Evolutionary conservation across 306 rosid genomes (phyloP).

Genomic region (Canavalia gladiata): DNA sequence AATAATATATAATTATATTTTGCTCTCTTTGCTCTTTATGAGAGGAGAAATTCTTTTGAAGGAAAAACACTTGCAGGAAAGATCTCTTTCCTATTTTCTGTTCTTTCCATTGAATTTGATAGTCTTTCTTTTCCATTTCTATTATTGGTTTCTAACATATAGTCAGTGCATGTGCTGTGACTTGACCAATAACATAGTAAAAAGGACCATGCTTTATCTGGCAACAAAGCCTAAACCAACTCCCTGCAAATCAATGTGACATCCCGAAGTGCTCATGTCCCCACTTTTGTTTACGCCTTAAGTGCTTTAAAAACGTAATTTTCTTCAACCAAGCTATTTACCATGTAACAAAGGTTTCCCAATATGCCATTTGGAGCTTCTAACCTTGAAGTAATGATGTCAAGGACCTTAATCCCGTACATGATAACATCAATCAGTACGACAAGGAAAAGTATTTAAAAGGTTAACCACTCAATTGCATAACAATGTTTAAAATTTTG

Average conservation of each 20-base stretch:
- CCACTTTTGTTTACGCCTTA: not conserved
- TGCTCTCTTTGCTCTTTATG: no score
- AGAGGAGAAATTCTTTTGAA: no score
- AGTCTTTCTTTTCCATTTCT: no score
- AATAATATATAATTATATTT: no score
- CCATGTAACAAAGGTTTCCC: conserved; percentile 17
- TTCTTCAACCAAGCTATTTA: not conserved
- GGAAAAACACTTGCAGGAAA: no score
- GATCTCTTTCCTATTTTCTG: no score
- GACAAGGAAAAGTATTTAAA: conserved; percentile 81
- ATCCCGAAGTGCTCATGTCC: not conserved
- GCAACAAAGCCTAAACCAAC: conserved; percentile 8
- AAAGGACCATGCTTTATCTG: not conserved
- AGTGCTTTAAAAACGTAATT: not conserved
- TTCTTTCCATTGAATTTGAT: no score
- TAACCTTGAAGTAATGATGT: conserved; percentile 41
- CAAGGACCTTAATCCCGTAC: conserved; percentile 96
- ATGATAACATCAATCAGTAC: conserved; percentile 67
- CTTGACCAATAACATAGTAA: conserved; percentile 12
- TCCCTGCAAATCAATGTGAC: conserved; percentile 13
- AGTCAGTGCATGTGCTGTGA: not conserved
- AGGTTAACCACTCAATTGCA: conserved; percentile 21
- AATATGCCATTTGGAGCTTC: conserved; percentile 23
- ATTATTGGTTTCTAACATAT: not conserved
- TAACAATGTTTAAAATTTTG: not conserved